Base-by-base conservation (phyloP, 2,329 filamentous ascomycete species). In the Aspergillus latus region DNA sequence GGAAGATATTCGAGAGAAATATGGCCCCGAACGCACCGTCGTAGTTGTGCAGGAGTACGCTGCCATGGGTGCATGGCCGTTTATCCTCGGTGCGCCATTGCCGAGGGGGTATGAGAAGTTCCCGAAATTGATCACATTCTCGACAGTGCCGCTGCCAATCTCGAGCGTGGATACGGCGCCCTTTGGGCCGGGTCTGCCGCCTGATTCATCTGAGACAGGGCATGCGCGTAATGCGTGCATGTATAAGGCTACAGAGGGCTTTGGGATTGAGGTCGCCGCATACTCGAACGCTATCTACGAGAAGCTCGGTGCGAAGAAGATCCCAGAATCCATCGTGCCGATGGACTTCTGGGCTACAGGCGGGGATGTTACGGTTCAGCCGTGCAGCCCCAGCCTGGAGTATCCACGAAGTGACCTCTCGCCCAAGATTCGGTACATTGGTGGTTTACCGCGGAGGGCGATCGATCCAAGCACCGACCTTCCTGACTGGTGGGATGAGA, bases 391-490 rank as follows among this genome's bases (percentile, higher is more conserved):
- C 28, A 54, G 45, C 45, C 26, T 54, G 36, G 52, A 54, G 45
- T 54, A 54, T 28, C 45, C 45, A 9, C 52, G 52, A 13, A 54
- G 52, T 26, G 52, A 54, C n/a, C 34, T 54, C n/a, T 28, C 52
- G 1, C 15, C 15, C 4, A 54, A 54, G 11, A 28, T 54, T 13
- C 52, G 52, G 5, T 54, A 43, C 10, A 36, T 54, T 5, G 52
- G 52, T 11, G 52, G 32, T 6, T 30, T 32, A 4, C 45, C 52
- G 45, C 39, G 44, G 3, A 34, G 11, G 34, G 37, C 42, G 45
- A 15, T 37, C 6, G 34, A 10, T 5, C 26, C 21, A 5, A 21
- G 16, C 1, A 54, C 29, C 3, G 13, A 26, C 2, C 29, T 54
- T 5, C 52, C 52, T n/a, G 30, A 5, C 8, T 54, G 45, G 52